phyloP scores from a whole-genome alignment of 257 asterid genomes.

The Solanum sitiens region DNA sequence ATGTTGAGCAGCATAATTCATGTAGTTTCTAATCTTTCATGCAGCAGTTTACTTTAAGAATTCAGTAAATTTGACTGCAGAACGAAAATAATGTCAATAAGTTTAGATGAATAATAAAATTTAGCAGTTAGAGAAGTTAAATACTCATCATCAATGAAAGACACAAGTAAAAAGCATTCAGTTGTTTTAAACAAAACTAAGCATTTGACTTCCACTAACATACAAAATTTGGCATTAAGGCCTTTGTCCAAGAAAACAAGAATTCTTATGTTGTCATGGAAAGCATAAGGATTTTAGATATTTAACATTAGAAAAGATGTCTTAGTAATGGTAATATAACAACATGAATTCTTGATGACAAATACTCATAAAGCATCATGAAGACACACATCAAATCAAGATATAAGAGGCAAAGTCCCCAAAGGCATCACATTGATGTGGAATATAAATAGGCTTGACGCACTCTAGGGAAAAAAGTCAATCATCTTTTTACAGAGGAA shows the following conservation, averaged over 20 bases:
- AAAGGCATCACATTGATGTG: not conserved
- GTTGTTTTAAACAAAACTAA: not conserved
- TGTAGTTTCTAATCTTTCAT: not conserved
- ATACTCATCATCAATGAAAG: not conserved
- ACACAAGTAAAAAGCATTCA: not conserved
- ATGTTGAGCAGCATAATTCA: not conserved
- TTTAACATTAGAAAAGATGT: not conserved
- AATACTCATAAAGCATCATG: not conserved
- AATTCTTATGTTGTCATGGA: not conserved
- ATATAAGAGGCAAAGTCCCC: not conserved
- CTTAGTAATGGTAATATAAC: not conserved
- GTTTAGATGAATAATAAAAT: not conserved
- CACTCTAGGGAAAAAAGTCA: not conserved
- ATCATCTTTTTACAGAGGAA: not conserved
- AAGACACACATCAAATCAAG: not conserved
- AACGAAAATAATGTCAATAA: not conserved
- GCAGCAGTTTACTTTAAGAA: not conserved
- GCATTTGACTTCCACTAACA: not conserved
- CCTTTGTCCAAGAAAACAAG: not conserved
- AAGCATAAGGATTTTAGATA: not conserved
- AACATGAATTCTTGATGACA: not conserved
- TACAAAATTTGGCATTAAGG: not conserved
- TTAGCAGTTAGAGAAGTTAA: not conserved
- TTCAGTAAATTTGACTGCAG: not conserved
- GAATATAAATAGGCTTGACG: not conserved